Conservation (phyloP, 345 rosid species). For the Hibiscus trionum region DNA sequence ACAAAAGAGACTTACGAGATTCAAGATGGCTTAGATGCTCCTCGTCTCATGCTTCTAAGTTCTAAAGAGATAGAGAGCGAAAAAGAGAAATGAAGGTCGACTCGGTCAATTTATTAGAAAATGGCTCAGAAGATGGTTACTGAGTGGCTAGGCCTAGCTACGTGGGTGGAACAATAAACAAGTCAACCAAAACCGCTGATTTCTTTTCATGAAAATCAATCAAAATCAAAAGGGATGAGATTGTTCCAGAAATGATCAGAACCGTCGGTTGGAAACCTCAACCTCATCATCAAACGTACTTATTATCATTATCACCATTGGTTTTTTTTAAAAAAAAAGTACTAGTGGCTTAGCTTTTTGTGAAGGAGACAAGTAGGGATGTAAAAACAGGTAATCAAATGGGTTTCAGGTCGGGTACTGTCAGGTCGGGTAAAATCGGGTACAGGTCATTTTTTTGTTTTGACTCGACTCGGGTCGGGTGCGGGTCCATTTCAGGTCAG, state of each 20-base stretch:
- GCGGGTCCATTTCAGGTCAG: too few relatives aligned
- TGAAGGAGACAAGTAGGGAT: too few relatives aligned
- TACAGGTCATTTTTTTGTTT: too few relatives aligned
- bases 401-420: too few relatives aligned
- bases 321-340: too few relatives aligned
- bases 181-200: slow-evolving; percentile 25
- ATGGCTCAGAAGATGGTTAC: slow-evolving; percentile 2
- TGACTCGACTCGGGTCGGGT: too few relatives aligned
- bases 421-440: too few relatives aligned
- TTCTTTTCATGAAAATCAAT: background rate
- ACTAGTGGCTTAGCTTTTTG: too few relatives aligned
- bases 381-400: too few relatives aligned
- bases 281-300: background rate
- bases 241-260: slow-evolving; percentile 10
- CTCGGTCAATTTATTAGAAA: slow-evolving; percentile 13
- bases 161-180: background rate
- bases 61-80: background rate
- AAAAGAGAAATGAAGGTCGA: slow-evolving; percentile 1
- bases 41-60: background rate
- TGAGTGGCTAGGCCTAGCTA: background rate
- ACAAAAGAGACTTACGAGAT: slow-evolving; percentile 20
- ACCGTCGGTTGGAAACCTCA: slow-evolving; percentile 10
- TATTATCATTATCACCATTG: background rate
- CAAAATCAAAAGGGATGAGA: background rate
- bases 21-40: slow-evolving; percentile 15